Conservation (phyloP, 495 filamentous ascomycete species). For the Endocarpon pusillum region DNA sequence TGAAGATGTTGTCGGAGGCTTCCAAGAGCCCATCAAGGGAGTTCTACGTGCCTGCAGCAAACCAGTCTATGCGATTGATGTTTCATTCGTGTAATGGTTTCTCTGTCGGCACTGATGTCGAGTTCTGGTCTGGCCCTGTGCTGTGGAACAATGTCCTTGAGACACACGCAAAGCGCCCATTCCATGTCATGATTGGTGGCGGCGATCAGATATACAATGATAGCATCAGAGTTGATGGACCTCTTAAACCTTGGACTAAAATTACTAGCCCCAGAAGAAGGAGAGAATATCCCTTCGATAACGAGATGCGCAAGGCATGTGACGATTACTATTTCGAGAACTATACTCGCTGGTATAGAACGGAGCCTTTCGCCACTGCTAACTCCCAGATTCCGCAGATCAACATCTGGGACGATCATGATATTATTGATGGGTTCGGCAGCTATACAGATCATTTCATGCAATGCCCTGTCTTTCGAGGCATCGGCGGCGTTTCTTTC, state of each 20-base stretch:
- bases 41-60: conserved; percentile 61
- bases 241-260: conserved; percentile 61
- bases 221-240: conserved; percentile 65
- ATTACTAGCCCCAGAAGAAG: conserved; percentile 72
- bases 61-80: conserved; percentile 85
- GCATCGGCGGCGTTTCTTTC: conserved; percentile 71
- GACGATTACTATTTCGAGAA: conserved; percentile 85
- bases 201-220: conserved; percentile 96
- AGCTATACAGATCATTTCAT: conserved; percentile 90
- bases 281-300: conserved; percentile 56
- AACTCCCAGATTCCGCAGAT: conserved; percentile 82
- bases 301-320: conserved; percentile 53
- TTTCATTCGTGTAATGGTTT: conserved; percentile 97
- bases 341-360: conserved; percentile 75
- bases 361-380: conserved; percentile 63
- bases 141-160: conserved; percentile 86
- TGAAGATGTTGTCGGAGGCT: conserved; percentile 22
- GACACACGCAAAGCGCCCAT: conserved; percentile 47
- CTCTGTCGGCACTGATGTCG: conserved; percentile 78
- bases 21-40: conserved; percentile 22
- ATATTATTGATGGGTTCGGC: conserved; percentile 86
- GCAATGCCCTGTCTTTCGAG: conserved; percentile 77
- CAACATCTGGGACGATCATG: conserved; percentile 91
- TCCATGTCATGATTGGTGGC: conserved; percentile 92
- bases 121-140: conserved; percentile 62